Percentiles rank a stretch among this genome's conserved stretches.
Conservation (phyloP, 108 stramenopile species). For the Aurantiochytrium sp. region DNA sequence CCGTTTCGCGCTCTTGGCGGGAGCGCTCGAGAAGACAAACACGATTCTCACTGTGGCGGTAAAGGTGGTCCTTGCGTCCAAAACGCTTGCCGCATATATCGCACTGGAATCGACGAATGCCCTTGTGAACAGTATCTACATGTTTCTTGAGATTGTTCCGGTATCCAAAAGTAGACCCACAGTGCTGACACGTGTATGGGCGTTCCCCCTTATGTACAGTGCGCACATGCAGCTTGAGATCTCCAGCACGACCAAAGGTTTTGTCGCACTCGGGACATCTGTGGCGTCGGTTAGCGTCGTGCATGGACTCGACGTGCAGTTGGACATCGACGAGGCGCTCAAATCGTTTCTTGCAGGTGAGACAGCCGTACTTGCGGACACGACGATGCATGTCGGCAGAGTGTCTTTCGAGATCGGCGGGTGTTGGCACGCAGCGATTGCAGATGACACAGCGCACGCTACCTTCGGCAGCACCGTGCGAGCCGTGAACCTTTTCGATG, state of each 20-base stretch:
- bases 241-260: slow-evolving; percentile 1
- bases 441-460: background rate
- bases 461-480: background rate
- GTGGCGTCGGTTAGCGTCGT: background rate
- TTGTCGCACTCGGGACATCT: background rate
- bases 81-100: slow-evolving; percentile 12
- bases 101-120: background rate
- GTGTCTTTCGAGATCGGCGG: background rate
- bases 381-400: background rate
- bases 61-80: background rate
- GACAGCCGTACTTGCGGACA: background rate
- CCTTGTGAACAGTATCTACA: background rate
- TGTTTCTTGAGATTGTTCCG: slow-evolving; percentile 9
- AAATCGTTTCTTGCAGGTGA: background rate
- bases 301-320: background rate
- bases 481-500: background rate
- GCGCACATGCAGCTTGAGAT: background rate
- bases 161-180: background rate
- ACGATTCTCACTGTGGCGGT: background rate
- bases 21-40: background rate
- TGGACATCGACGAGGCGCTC: slow-evolving; percentile 1
- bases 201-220: background rate
- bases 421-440: background rate
- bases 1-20: background rate
- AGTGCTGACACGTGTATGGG: background rate